Base-by-base conservation (phyloP, 2,329 filamentous ascomycete species). In the Fusarium sp. region DNA sequence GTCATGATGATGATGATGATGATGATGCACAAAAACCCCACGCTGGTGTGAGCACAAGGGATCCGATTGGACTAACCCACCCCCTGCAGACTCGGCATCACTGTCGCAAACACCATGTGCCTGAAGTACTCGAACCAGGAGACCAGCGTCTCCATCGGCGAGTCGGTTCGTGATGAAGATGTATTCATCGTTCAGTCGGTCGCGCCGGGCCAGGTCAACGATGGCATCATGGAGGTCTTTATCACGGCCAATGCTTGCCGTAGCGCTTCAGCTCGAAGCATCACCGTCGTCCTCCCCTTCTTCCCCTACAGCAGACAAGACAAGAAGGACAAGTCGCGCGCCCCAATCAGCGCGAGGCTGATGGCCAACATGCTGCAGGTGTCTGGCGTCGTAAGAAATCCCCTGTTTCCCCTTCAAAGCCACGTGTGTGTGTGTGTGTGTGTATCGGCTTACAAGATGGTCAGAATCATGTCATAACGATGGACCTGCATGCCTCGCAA, bases 301-400 rank as follows among this genome's bases (percentile, higher is more conserved):
- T 98, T 97, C 84, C 95, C 95, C 29, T 98, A 98, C 80, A 95
- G 95, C 14, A 92, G 95, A 59, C 95, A 98, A 85, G 96, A 98
- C 84, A 98, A 98, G 87, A 98, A 98, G 85, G 95, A 97, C 86
- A 52, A 40, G 31, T 42, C 35, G 13, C 37, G 60, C 20, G 60
- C 60, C 11, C 60, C 60, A 37, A 98, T 98, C 82, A 96, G 93
- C 38, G 95, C 95, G 27, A 96, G 95, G 83, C 88, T 98, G 61
- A 96, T 98, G 85, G 95, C 95, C 67, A 98, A 98, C 85, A 98
- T 98, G 95, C 88, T 98, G 68, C 94, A 97, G 83, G 96, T 94
- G 2, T 94, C 95, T 54, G 95, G 95, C 63, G 96, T 94, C 83
- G 80, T 57, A 20, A 37, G 62, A 24, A 34, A 29, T 29, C n/a